Evolutionary conservation across 371 early-diverging fungal species (phyloP), one percentile per base, ranked within the genome.

Genomic region (Amoeboaphelidium occidentale): DNA sequence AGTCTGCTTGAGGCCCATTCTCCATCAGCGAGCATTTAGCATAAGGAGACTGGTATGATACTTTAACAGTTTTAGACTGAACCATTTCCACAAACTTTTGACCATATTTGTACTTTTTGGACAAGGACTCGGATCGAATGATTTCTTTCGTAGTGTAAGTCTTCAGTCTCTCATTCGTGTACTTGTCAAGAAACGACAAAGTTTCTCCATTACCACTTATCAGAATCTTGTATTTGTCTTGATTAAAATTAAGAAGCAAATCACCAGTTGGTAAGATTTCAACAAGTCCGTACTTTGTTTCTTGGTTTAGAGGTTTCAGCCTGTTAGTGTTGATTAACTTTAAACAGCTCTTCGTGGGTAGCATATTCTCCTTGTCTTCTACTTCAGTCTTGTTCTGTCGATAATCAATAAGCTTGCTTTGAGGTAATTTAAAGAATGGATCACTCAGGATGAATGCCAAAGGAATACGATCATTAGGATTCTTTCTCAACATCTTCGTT

Each of bases 401-500:
- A 32, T 32, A 32, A 32, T 32, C 17, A 32, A 6, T 32, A 17
- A 32, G 39, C 6, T 10, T 6, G 17, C 44, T 4, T 44, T 10
- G 21, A 44, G 21, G 44, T 21, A 44, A 6, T 22, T 6, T 4
- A 13, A 44, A 4, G 23, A 44, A 88, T 49, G 67, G 63, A 60
- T 93, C 92, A 25, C 63, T 58, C 74, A 83, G 84, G 51, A 94
- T 83, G 23, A 78, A 73, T 46, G 73, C 67, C 68, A 94, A 83
- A 17, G 78, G 73, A 41, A 88, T 84, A 42, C 98, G 63, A 53
- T 78, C 71, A 42, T 68, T 58, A 12, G 92, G 92, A 59, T 89
- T 84, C 14, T 86, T 83, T 10, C 87, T 88, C 24, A 96, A 64
- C 79, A 97, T 94, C 50, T 79, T 73, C 50, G 74, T 71, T 27